phyloP scores from a whole-genome alignment of 148 eudicot species.

The Vaccinium macrocarpon region DNA sequence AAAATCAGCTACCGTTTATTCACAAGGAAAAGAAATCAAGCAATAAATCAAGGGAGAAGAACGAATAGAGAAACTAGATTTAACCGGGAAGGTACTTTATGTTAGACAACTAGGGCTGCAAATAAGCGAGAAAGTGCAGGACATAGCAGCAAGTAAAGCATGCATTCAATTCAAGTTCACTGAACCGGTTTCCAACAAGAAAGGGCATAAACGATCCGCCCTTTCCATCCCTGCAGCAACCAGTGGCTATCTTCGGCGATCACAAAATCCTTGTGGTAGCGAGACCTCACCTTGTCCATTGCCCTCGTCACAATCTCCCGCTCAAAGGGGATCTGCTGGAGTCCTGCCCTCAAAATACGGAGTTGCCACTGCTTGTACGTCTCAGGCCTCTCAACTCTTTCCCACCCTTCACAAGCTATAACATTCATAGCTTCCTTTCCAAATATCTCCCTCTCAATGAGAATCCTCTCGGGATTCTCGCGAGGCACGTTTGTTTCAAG shows the following conservation, averaged over 20 bases:
- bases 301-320: slow-evolving; percentile 25
- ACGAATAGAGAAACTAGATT: neutral
- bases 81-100: neutral
- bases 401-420: slow-evolving; percentile 40
- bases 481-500: slow-evolving; percentile 35
- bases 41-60: neutral
- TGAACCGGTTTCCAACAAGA: slow-evolving; percentile 33
- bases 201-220: slow-evolving; percentile 29
- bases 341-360: slow-evolving; percentile 33
- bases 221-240: slow-evolving; percentile 43
- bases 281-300: slow-evolving; percentile 16
- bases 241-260: slow-evolving; percentile 34
- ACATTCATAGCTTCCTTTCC: slow-evolving; percentile 41
- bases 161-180: neutral
- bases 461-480: slow-evolving; percentile 30
- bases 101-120: neutral
- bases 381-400: slow-evolving; percentile 42
- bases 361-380: slow-evolving; percentile 43
- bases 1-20: slow-evolving; percentile 10
- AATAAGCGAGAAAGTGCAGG: neutral
- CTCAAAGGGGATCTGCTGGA: slow-evolving; percentile 26
- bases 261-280: slow-evolving; percentile 34
- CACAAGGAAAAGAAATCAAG: neutral
- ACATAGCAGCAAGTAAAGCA: neutral
- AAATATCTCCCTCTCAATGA: slow-evolving; percentile 32